Base-by-base conservation (phyloP, 441 rosid species). In the Adansonia gregorii region DNA sequence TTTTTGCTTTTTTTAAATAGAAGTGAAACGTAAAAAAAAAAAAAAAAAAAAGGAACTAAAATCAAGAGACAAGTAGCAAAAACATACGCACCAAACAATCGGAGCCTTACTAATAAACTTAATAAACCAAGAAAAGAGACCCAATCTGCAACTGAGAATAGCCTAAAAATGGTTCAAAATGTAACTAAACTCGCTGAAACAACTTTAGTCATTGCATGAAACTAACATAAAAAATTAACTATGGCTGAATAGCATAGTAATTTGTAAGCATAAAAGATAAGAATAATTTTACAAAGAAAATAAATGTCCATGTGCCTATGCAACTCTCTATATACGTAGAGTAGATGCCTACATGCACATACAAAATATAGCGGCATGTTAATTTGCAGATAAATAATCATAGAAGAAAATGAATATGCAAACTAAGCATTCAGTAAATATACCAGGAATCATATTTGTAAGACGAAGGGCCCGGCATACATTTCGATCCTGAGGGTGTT, bases 381-480 rank as follows among this genome's bases (percentile, higher is more conserved):
- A 19, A 51, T 8, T 2, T 48, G 5, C 60, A 55, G 51, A 41
- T 41, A 66, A 12, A 0, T 24, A 41, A 66, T 41, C 51, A 66
- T 1, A 48, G 11, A 22, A 68, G 55, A 12, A 70, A 4, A 70
- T 24, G 45, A 70, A 51, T 49, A 70, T 27, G 60, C 74, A 14
- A 46, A 51, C 12, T 0, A 8, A 51, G 45, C 46, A 24, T 39
- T 27, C 20, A 48, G 51, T 59, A 41, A 79, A 79, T 70, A 66
- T 79, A 88, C 88, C 79, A 12, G 80, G 67, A 24, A 74, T 78
- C 67, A 74, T 65, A 56, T 75, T 80, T 0, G 73, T 17, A 5
- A 85, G 70, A 45, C 84, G 88, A 70, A 85, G 84, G 74, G 60
- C 45, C 20, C 6, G 79, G 31, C 86, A 82, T 69, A 83, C 39